Base-by-base conservation (phyloP, 164 flowering plant genomes). In the Vitis riparia region DNA sequence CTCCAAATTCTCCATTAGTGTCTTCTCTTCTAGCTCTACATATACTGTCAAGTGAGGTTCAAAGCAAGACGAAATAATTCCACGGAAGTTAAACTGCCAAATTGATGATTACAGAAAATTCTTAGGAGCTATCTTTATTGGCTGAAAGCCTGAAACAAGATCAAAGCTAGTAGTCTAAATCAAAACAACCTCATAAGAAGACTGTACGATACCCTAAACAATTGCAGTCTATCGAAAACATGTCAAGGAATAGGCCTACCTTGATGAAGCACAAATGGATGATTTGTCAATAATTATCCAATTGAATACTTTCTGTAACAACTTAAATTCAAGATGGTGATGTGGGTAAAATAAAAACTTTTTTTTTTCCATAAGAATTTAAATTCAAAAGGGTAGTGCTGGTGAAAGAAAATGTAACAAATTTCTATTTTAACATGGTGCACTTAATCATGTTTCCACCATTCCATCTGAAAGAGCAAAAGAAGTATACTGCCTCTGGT, bases 11-110 rank as follows among this genome's bases (percentile, higher is more conserved):
- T 95, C 99, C 97, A 93, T 91, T 51, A 95, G 82, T 50, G 94
- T 93, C 80, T 87, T 95, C 84, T 95, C 98, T 77, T 95, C 99
- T 63, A 95, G 78, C 75, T 95, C 98, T 7, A 93, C 86, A 70
- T 95, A 95, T 19, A 91, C 91, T 13, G 78, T 82, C 79, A 95
- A 75, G 81, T 95, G 96, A 76, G 93, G 93, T 73, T 95, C 99
- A 76, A 95, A 95, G 84, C 97, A 95, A 64, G 99, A 91, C 29
- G 99, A 95, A 68, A 95, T 90, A 30, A 95, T 93, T 70, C 99
- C 97, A 37, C 75, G 96, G 73, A 95, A 95, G 84, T 95, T 95
- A 83, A 95, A 93, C 98, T 94, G 90, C 71, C 78, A 78, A 77
- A 81, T 66, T 23, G 69, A 67, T 67, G 44, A 72, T 66, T 11